Evolutionary conservation across 1,139 yeast species (phyloP), one percentile per base, ranked within the genome.

Genomic region (Debaryomyces fabryi): DNA sequence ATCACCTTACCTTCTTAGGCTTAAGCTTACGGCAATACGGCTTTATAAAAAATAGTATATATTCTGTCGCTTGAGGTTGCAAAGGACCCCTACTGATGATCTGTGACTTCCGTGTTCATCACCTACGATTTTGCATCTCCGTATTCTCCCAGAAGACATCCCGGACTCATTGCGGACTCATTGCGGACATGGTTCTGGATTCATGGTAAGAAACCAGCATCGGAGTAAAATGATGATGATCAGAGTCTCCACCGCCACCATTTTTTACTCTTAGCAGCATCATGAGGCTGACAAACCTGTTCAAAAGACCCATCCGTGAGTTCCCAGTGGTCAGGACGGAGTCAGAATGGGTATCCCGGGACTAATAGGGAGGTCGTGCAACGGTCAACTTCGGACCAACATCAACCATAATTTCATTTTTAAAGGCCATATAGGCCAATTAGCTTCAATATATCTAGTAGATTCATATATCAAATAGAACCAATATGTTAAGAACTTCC

Each of bases 401-500:
- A 44, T 34, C 47, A 24, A 44, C 47, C 47, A 44, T 44, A 36
- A 21, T 16, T 12, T 30, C 42, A 16, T 39, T 39, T 39, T 39
- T 27, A 15, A 39, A 27, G 18, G 13, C 23, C 13, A 16, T 16
- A 21, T 23, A 13, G 32, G 16, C 40, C 30, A 30, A 12, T 27
- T 27, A 27, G 15, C 20, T 25, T 18, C 2, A 8, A 40, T 21
- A 35, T 35, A 9, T 20, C 27, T 6, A 40, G 27, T 40, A 30
- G 25, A 20, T 30, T 30, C 43, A 32, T 40, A 40, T 16, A 40
- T 32, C 13, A 37, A 30, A 40, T 39, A 40, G 36, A 30, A 30
- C 23, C 38, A 49, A 47, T 42, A 51, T 51, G 54, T 51, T 51
- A 39, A 50, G 52, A 48, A 49, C 42, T 44, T 47, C 54, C 34